Evolutionary conservation across 73 alveolate genomes (phyloP).

Genomic region (Diophrys appendiculata): DNA sequence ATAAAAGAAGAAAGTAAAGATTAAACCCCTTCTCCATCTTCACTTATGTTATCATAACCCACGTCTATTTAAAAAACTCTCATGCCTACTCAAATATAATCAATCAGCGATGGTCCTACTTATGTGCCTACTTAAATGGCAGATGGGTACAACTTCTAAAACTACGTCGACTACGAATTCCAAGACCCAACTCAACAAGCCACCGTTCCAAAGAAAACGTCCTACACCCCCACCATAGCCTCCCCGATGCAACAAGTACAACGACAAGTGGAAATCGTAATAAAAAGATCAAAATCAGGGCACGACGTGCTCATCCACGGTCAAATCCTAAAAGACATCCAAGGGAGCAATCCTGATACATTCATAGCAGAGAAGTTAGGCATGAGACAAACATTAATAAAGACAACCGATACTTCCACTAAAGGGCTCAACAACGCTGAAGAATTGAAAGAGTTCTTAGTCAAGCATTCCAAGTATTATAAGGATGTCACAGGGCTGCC

Average conservation of each 20-base stretch:
- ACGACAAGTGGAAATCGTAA: background rate
- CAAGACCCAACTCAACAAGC: background rate
- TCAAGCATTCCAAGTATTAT: slow-evolving; percentile 12
- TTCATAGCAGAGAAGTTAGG: background rate
- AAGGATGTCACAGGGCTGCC: background rate
- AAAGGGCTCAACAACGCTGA: background rate
- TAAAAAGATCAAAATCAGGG: background rate
- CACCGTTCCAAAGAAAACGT: background rate
- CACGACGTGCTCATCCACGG: slow-evolving; percentile 1
- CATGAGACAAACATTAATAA: background rate
- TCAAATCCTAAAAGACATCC: background rate
- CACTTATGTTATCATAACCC: no score
- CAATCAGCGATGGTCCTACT: background rate
- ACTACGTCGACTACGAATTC: background rate
- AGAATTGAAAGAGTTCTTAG: slow-evolving; percentile 9
- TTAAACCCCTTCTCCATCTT: no score
- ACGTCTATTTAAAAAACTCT: no score
- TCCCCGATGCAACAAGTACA: background rate
- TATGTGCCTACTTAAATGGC: background rate
- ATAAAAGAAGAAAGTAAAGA: background rate
- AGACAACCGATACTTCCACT: background rate
- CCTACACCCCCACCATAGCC: background rate
- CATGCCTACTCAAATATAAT: no score
- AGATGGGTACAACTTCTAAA: background rate
- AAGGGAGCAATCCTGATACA: background rate